A percentile compares a stretch with the other conserved stretches of the same genome.
Conservation (phyloP, 169 alveolate genomes). For the Miamiensis avidus region DNA sequence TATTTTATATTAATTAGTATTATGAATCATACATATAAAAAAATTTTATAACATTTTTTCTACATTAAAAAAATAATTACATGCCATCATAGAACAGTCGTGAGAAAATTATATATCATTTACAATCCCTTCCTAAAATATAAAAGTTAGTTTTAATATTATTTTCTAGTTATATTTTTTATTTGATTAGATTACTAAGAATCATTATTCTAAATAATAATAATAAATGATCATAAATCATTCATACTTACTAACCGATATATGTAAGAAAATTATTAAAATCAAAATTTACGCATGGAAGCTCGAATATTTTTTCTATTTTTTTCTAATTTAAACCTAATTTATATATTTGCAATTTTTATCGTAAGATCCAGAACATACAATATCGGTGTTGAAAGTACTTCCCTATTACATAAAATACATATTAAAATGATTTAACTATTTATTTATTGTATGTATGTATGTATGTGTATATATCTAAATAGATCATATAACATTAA, state of each 20-base stretch:
- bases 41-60: background rate
- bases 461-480: no score
- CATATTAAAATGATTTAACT: no score
- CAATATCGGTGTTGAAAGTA: conserved; percentile 31
- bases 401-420: background rate
- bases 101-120: conserved; percentile 36
- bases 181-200: no score
- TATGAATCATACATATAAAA: background rate
- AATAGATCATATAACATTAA: no score
- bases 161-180: no score
- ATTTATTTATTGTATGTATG: no score
- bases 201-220: no score
- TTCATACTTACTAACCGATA: no score
- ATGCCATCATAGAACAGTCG: conserved; percentile 16
- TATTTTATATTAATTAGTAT: no score
- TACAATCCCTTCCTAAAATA: conserved; percentile 22
- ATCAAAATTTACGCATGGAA: conserved; percentile 4
- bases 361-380: conserved; percentile 42
- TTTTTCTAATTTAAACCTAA: conserved; percentile 4
- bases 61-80: no score
- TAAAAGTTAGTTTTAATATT: no score
- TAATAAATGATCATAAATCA: no score
- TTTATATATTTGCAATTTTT: conserved; percentile 28
- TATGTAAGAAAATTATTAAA: background rate
- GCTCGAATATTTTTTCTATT: conserved; percentile 3